Evolutionary conservation across 192 early-diverging fungal species (phyloP), one percentile per base, ranked within the genome.

Genomic region (Dispira parvispora): DNA sequence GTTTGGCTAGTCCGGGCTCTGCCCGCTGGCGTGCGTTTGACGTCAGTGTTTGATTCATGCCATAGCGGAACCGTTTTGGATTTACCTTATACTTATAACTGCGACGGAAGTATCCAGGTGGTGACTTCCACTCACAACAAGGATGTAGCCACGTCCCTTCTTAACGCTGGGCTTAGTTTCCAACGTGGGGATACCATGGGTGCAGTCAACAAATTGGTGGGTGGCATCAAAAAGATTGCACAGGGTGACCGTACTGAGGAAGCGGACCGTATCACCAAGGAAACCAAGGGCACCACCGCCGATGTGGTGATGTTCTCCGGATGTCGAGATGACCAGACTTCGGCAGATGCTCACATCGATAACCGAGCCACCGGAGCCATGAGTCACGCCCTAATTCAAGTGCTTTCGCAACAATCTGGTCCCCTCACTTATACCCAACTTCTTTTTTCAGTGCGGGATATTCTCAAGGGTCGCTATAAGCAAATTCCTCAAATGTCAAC

Each of bases 21-120:
- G 13, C 88, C 88, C 38, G 69, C 63, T 11, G 86, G 87, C 0
- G 79, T 74, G 21, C 83, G 84, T 23, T 73, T 93, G 28, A 88
- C 84, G 0, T 82, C 79, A 2, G 63, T 93, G 23, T 83, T 90
- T 61, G 85, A 89, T 69, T 87, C 78, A 43, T 81, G 85, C 58
- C 86, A 89, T 70, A 72, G 69, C 64, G 81, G 81, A 43, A 82
- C 83, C 2, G 79, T 77, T 20, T 68, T 85, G 43, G 83, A 81
- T 57, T 63, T 85, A 14, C 78, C 81, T 14, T 84, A 77, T 69
- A 73, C 78, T 50, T 81, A 82, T 67, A 61, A 61, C 58, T 61
- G 58, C 42, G 71, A 73, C 64, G 68, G 70, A 25, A 70, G 63
- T 46, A 76, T 69, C 61, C 55, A 62, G 38, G 62, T 76, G 10